Evolutionary conservation across 2,329 filamentous ascomycete genomes (phyloP), one percentile per base, ranked within the genome.

Genomic region (Penicillium sclerotigenum): DNA sequence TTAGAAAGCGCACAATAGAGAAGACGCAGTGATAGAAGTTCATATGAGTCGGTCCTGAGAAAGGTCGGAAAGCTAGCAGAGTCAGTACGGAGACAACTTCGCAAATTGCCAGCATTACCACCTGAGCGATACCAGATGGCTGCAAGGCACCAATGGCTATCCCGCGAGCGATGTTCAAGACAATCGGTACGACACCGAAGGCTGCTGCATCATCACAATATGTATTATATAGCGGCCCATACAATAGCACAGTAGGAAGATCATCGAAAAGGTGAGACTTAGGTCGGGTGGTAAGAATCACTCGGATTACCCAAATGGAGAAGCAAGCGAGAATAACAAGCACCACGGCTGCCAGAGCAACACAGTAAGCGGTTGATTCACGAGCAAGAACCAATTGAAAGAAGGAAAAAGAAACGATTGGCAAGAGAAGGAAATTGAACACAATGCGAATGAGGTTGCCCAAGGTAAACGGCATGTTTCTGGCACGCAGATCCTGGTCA

Each of bases 181-280:
- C 78, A 16, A 96, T 85, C 1, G 93, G 92, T 20, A 97, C 86
- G 40, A 96, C 81, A 7, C 93, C 91, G 73, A 96, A 99, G 0
- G 90, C 87, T 8, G 93, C 90, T 0, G 91, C 91, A 71, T 93
- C 89, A 71, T 99, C 94, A 24, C 90, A 94, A 72, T 96, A 97
- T 0, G 94, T 99, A 75, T 99, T 99, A 75, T 99, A 99, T 8
- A 99, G 79, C 5, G 94, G 91, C 0, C 94, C 94, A 66, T 96
- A 97, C 1, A 91, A 82, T 2, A 99, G 80, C 9, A 97, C 86
- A 0, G 91, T 97, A 7, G 91, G 86, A 47, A 99, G 80, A 68
- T 97, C 91, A 73, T 99, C 94, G 71, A 97, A 99, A 10, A 99
- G 81, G 63, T 91, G 88, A 1, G 91, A 89, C 58, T 91, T 87